Conservation (phyloP, 192 early-diverging fungal species). For the Backusella parvicylindrica region DNA sequence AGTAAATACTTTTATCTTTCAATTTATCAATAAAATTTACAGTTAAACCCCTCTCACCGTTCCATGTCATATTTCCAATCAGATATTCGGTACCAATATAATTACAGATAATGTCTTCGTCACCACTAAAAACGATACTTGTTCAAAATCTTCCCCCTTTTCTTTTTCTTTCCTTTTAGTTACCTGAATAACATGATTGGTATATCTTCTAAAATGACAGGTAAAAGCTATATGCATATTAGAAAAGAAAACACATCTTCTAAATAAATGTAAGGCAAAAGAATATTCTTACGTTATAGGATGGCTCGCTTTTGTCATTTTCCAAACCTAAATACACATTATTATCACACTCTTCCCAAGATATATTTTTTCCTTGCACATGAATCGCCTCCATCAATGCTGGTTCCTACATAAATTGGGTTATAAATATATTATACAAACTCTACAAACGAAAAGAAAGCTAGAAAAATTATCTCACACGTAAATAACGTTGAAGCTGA, state of each 20-base stretch:
- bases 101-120: constrained; percentile 82
- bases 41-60: constrained; percentile 54
- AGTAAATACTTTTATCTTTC: background rate
- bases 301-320: constrained; percentile 51
- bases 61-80: constrained; percentile 67
- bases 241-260: background rate
- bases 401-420: constrained; percentile 25
- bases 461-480: constrained; percentile 33
- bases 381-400: constrained; percentile 58
- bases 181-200: constrained; percentile 65
- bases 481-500: constrained; percentile 42
- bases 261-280: background rate
- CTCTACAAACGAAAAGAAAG: background rate
- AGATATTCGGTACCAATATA: constrained; percentile 63
- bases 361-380: constrained; percentile 30
- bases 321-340: constrained; percentile 42
- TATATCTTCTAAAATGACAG: constrained; percentile 53
- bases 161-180: background rate
- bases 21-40: constrained; percentile 22
- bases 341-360: constrained; percentile 65
- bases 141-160: background rate
- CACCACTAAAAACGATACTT: constrained; percentile 54
- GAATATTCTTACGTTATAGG: constrained; percentile 45
- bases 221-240: constrained; percentile 49
- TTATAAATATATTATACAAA: background rate